Evolutionary conservation across 768 basidiomycete genomes (phyloP).

Genomic region (Nevesoporus exiguus): DNA sequence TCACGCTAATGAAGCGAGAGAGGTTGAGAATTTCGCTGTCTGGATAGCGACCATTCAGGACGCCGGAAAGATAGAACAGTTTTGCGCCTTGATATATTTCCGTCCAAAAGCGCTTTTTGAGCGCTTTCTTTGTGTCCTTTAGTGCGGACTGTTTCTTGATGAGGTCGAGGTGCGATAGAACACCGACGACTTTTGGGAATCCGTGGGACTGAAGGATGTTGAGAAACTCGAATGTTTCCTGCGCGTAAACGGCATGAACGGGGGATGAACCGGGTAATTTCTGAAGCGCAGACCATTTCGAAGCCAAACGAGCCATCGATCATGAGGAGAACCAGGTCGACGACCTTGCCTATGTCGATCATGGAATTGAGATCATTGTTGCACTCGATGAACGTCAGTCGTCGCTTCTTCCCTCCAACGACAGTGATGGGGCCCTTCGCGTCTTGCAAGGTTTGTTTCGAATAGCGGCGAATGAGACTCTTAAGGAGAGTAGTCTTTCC

Average conservation of each 20-base stretch:
- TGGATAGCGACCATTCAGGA: slow-evolving; percentile 95
- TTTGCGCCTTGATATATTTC: slow-evolving; percentile 99
- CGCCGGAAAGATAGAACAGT: slow-evolving; percentile 94
- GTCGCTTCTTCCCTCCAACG: slow-evolving; percentile 85
- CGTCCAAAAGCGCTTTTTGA: slow-evolving; percentile 99
- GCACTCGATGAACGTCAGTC: slow-evolving; percentile 96
- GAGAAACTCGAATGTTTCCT: slow-evolving; percentile 99
- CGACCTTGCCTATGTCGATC: slow-evolving; percentile 97
- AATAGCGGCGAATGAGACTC: slow-evolving; percentile 85
- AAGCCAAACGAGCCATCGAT: slow-evolving; percentile 97
- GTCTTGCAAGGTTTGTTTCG: slow-evolving; percentile 89
- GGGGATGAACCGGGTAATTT: fast-evolving
- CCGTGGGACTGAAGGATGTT: slow-evolving; percentile 97
- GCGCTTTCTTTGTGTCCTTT: slow-evolving; percentile 84
- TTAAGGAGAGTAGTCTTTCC: slow-evolving; percentile 95
- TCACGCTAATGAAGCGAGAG: slow-evolving; percentile 92
- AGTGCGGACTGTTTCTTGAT: slow-evolving; percentile 89
- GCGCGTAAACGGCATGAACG: neutral
- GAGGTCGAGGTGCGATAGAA: slow-evolving; percentile 95
- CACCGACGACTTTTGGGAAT: slow-evolving; percentile 96
- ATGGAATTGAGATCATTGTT: slow-evolving; percentile 97
- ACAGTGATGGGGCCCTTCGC: slow-evolving; percentile 93
- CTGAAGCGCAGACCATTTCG: slow-evolving; percentile 76
- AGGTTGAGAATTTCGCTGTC: slow-evolving; percentile 96
- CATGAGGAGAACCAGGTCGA: slow-evolving; percentile 94